Base-by-base conservation (phyloP, 2,329 filamentous ascomycete genomes). In the Torrubiellomyces zombiae region DNA sequence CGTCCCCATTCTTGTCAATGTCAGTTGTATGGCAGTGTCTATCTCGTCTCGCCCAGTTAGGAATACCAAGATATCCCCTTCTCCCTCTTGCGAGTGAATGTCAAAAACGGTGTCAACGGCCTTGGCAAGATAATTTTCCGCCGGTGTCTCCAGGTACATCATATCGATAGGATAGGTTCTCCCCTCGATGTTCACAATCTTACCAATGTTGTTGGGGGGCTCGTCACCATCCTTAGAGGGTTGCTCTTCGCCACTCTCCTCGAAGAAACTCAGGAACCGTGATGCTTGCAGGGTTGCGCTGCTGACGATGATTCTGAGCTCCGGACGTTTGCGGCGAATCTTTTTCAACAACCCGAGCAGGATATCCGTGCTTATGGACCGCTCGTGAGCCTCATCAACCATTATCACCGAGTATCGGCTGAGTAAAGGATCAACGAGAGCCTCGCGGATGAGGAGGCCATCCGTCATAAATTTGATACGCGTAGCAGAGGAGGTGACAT, bases 301-400 rank as follows among this genome's bases (percentile, higher is more conserved):
- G 51, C 82, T 93, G 43, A 98, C 68, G 25, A 98, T 74, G 33
- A 95, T 77, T 12, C 83, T 71, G 26, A 95, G 52, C 30, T 94
- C 85, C 6, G 76, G 67, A 21, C 89, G 64, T 41, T 71, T 76
- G 47, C 70, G 81, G 27, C 71, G 57, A 25, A 98, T 86, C 48
- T 95, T 95, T 48, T 92, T 94, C 19, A 98, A 51, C 9, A 95
- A 57, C 0, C 89, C 86, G 4, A 98, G 64, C 6, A 95, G 60
- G 9, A 98, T 69, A 43, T 98, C 89, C 1, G 85, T 92, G 47
- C 81, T 91, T 30, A 95, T 66, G 24, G 83, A 93, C 27, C 89
- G 66, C 51, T 95, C 86, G 45, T 98, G 89, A 6, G 86, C 89
- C 52, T 95, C 86, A 44, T 98, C 89, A 6, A 98, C 78, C 82